A percentile compares a stretch with the other conserved stretches of the same genome.
phyloP scores from a whole-genome alignment of 495 filamentous ascomycete genomes.

The Clohesyomyces aquaticus region DNA sequence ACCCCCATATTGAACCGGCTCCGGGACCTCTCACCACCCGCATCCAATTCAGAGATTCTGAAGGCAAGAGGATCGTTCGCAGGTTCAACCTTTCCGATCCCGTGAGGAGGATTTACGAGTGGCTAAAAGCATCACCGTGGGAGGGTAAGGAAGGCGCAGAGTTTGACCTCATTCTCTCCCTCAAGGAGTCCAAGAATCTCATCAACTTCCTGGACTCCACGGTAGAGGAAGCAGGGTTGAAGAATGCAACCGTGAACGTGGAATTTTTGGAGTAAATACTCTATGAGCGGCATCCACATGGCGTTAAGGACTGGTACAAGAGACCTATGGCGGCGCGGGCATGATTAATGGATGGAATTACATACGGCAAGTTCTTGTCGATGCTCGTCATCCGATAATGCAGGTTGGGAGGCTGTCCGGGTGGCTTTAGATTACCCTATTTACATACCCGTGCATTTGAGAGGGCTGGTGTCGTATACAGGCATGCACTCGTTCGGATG shows the following conservation, averaged over 20 bases:
- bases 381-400: slow-evolving; percentile 1
- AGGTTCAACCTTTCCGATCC: slow-evolving; percentile 79
- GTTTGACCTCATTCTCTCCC: slow-evolving; percentile 80
- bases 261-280: slow-evolving; percentile 68
- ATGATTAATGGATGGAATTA: slow-evolving; percentile 1
- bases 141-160: slow-evolving; percentile 74
- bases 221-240: slow-evolving; percentile 82
- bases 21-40: slow-evolving; percentile 70
- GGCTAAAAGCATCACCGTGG: slow-evolving; percentile 83
- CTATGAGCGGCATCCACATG: slow-evolving; percentile 7
- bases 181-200: slow-evolving; percentile 66
- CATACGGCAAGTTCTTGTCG: background rate
- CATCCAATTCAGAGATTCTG: slow-evolving; percentile 86
- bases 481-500: background rate
- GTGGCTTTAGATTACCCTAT: slow-evolving; percentile 12
- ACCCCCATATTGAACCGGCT: slow-evolving; percentile 76
- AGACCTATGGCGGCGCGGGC: slow-evolving; percentile 1
- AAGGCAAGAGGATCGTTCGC: slow-evolving; percentile 73
- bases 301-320: slow-evolving; percentile 9
- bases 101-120: slow-evolving; percentile 87
- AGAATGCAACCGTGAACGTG: slow-evolving; percentile 90
- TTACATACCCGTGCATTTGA: slow-evolving; percentile 18
- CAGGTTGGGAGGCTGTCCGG: background rate
- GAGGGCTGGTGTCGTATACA: background rate
- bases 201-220: slow-evolving; percentile 72